phyloP scores from a whole-genome alignment of 202 grass and related monocot species.

The Carex arenaria region DNA sequence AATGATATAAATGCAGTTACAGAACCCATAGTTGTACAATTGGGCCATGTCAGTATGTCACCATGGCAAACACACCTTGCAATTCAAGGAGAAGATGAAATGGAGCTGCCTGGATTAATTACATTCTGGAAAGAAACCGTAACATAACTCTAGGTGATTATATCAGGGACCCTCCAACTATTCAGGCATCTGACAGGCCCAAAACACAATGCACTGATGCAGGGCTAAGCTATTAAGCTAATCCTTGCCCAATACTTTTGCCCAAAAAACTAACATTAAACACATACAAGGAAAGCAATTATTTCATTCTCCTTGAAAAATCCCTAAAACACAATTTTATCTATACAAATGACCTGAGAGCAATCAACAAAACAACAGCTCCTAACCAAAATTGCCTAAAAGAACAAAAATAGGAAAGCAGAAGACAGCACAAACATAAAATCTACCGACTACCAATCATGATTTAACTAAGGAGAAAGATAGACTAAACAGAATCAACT shows the following conservation, averaged over 20 bases:
- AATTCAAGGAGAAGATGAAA: background rate
- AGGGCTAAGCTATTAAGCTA: background rate
- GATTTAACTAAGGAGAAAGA: slow-evolving; percentile 12
- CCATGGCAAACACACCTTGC: background rate
- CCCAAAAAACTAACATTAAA: background rate
- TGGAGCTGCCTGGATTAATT: background rate
- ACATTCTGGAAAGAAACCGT: background rate
- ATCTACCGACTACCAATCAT: background rate
- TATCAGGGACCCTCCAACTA: background rate
- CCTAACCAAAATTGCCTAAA: slow-evolving; percentile 31
- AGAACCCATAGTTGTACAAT: background rate
- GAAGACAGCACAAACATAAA: background rate
- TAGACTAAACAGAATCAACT: slow-evolving; percentile 46
- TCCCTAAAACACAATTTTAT: background rate
- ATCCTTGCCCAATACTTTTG: background rate
- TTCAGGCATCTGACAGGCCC: background rate
- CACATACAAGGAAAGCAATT: background rate
- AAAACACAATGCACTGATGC: background rate
- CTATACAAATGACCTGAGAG: slow-evolving; percentile 13
- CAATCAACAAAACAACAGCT: slow-evolving; percentile 14
- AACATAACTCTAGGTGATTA: background rate
- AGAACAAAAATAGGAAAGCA: background rate
- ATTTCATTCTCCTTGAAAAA: slow-evolving; percentile 1
- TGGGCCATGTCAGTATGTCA: background rate
- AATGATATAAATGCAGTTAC: background rate